Evolutionary conservation across 2,329 filamentous ascomycete species (phyloP).

Genomic region (Diplocarpon mali): DNA sequence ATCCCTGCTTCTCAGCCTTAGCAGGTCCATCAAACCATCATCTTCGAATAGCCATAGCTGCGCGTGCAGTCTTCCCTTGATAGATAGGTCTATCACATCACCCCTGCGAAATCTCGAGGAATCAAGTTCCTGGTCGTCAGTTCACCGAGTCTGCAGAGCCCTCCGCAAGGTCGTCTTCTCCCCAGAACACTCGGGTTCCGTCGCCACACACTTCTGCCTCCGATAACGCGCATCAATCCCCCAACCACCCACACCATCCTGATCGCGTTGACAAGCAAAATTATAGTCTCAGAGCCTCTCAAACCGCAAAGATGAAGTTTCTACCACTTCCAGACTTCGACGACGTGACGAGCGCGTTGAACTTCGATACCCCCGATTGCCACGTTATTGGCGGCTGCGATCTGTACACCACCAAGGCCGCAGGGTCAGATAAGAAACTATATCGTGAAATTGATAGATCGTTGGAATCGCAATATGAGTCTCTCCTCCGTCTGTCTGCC

Average conservation of each 20-base stretch:
- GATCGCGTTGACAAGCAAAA: slow-evolving; percentile 20
- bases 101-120: slow-evolving; percentile 15
- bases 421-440: slow-evolving; percentile 89
- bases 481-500: slow-evolving; percentile 73
- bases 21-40: slow-evolving; percentile 25
- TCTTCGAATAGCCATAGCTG: slow-evolving; percentile 12
- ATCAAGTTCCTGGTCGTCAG: slow-evolving; percentile 26
- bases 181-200: slow-evolving; percentile 24
- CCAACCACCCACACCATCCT: slow-evolving; percentile 7
- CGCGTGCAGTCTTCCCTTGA: slow-evolving; percentile 13
- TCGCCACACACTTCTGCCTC: slow-evolving; percentile 25
- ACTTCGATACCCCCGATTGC: slow-evolving; percentile 89
- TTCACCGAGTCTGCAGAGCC: slow-evolving; percentile 28
- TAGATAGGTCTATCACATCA: slow-evolving; percentile 7
- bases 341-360: slow-evolving; percentile 81
- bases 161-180: slow-evolving; percentile 23
- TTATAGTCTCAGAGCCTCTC: slow-evolving; percentile 16
- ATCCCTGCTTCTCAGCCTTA: slow-evolving; percentile 32
- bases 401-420: slow-evolving; percentile 93
- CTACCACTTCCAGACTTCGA: slow-evolving; percentile 86
- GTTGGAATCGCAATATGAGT: slow-evolving; percentile 83
- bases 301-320: slow-evolving; percentile 49
- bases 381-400: slow-evolving; percentile 91
- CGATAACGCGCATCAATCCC: slow-evolving; percentile 17
- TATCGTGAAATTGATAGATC: slow-evolving; percentile 92